These are phyloP conservation scores for Eucalyptus pauciflora DNA, from an alignment of 345 rosid species.

Conservation along the genomic window DNA sequence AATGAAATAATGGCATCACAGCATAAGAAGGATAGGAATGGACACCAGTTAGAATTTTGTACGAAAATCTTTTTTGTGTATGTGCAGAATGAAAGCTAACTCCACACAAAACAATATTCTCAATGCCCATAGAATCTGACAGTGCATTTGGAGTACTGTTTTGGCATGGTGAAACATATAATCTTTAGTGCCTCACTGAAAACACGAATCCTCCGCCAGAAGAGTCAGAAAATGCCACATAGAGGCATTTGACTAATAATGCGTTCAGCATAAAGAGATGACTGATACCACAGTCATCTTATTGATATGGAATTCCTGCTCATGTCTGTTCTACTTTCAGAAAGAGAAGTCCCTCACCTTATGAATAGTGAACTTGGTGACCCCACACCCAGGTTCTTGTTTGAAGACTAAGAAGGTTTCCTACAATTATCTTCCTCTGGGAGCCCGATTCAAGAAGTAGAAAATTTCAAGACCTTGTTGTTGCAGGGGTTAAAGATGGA, in stretches of 20 bases:
- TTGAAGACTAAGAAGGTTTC: background rate
- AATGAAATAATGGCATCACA: background rate
- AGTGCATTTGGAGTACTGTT: background rate
- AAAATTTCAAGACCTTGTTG: background rate
- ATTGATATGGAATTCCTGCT: background rate
- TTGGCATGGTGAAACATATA: background rate
- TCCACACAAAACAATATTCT: background rate
- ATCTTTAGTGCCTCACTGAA: background rate
- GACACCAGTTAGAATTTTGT: background rate
- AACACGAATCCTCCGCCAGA: background rate
- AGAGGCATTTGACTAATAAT: background rate
- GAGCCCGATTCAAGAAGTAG: background rate
- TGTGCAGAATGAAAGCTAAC: background rate
- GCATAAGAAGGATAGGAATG: background rate
- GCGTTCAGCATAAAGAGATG: background rate
- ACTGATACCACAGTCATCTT: background rate
- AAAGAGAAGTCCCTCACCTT: background rate
- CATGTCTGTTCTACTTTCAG: background rate
- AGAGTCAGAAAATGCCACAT: background rate
- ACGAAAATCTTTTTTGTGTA: background rate
- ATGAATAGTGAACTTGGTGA: background rate
- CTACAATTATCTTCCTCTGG: background rate
- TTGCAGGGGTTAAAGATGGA: background rate
- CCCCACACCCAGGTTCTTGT: background rate
- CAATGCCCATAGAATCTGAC: background rate